These are phyloP conservation scores for Hericium coralloides DNA, from an alignment of 768 basidiomycete species.

Conservation along the genomic window DNA sequence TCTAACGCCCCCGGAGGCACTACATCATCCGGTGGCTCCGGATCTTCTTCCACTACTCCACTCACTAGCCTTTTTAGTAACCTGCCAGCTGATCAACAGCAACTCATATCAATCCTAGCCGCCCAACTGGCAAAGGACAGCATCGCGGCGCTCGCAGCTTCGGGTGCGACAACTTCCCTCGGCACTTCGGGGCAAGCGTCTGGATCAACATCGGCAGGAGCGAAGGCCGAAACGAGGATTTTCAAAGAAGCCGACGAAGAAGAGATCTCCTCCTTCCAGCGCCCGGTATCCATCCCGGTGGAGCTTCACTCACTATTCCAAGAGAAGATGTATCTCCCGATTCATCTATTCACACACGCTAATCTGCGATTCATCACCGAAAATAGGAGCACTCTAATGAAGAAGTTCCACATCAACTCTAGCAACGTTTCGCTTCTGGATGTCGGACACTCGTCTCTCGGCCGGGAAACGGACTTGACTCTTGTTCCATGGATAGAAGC, in stretches of 20 bases:
- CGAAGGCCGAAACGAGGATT: too few relatives aligned
- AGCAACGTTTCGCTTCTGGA: neutral
- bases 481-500: neutral
- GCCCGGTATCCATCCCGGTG: neutral
- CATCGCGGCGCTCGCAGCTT: too few relatives aligned
- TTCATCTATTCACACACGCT: neutral
- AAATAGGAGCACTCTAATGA: neutral
- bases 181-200: too few relatives aligned
- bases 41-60: too few relatives aligned
- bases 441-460: neutral
- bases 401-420: neutral
- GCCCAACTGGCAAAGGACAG: too few relatives aligned
- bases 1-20: too few relatives aligned
- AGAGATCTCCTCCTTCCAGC: neutral
- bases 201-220: too few relatives aligned
- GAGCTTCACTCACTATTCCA: neutral
- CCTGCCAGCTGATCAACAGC: too few relatives aligned
- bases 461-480: neutral
- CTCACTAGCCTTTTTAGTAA: too few relatives aligned
- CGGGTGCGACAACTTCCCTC: too few relatives aligned
- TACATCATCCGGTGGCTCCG: too few relatives aligned
- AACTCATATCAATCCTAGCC: too few relatives aligned
- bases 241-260: neutral
- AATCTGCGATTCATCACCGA: neutral
- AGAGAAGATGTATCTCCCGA: neutral